These are phyloP conservation scores for Boletus sp. DNA, from an alignment of 768 basidiomycete species.

Conservation along the genomic window DNA sequence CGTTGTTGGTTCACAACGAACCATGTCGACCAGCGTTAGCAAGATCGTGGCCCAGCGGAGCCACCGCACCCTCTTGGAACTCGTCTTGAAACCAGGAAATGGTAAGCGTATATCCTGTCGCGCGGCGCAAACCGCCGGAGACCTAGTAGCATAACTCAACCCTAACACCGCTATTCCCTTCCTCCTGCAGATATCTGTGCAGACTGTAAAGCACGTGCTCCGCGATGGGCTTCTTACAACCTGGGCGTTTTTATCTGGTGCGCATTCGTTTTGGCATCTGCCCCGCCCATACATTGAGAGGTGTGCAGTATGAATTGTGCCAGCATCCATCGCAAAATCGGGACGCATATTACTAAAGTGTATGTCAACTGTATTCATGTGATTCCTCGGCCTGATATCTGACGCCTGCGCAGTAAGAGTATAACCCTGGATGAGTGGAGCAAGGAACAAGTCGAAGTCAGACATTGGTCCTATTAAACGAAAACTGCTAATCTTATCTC, in stretches of 20 bases:
- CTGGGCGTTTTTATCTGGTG: slow-evolving; percentile 89
- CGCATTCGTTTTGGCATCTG: slow-evolving; percentile 10
- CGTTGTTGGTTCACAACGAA: neutral
- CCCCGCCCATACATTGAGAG: slow-evolving; percentile 7
- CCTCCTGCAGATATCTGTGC: slow-evolving; percentile 72
- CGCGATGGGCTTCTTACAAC: slow-evolving; percentile 88
- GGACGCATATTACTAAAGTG: slow-evolving; percentile 94
- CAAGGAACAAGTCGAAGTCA: slow-evolving; percentile 84
- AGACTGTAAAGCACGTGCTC: slow-evolving; percentile 84
- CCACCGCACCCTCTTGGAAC: slow-evolving; percentile 64
- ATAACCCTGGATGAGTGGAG: slow-evolving; percentile 85
- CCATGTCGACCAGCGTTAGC: slow-evolving; percentile 39
- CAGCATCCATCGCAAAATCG: slow-evolving; percentile 90
- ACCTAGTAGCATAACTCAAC: neutral
- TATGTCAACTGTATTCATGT: slow-evolving; percentile 39
- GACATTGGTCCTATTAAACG: slow-evolving; percentile 22
- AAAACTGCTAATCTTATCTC: slow-evolving; percentile 11
- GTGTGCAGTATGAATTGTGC: slow-evolving; percentile 75
- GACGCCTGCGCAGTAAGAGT: slow-evolving; percentile 64
- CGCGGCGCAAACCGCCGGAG: neutral
- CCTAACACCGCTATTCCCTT: slow-evolving; percentile 11
- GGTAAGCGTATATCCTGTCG: slow-evolving; percentile 42
- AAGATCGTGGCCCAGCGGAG: slow-evolving; percentile 66
- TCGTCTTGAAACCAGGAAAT: slow-evolving; percentile 75
- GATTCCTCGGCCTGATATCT: neutral